A percentile compares a stretch with the other conserved stretches of the same genome.
phyloP scores from a whole-genome alignment of 2,329 filamentous ascomycete genomes.

The Stachybotrys chartarum region DNA sequence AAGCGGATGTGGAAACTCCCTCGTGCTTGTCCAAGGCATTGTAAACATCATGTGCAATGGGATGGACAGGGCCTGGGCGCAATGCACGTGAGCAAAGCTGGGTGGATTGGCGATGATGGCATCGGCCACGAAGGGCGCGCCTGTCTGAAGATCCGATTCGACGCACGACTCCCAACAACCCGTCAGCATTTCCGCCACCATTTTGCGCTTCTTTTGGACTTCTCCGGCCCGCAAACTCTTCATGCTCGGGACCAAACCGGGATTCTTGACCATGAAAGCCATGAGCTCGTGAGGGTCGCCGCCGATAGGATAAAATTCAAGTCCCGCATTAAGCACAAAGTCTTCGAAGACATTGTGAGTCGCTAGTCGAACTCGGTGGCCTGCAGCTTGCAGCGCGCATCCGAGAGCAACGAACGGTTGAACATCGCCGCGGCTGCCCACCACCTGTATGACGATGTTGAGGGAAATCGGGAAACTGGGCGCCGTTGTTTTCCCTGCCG shows the following conservation, averaged over 20 bases:
- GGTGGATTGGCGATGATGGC: neutral
- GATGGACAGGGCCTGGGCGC: neutral
- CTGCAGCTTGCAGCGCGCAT: conserved; percentile 49
- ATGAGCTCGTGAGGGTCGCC: conserved; percentile 61
- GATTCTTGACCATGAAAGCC: conserved; percentile 7
- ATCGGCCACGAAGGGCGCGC: neutral
- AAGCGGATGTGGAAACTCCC: neutral
- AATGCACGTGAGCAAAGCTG: neutral
- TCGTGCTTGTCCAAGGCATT: neutral
- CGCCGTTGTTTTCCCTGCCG: neutral
- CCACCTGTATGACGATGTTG: conserved; percentile 76
- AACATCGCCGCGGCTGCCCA: conserved; percentile 67
- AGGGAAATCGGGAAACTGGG: conserved; percentile 23
- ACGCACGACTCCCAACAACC: conserved; percentile 12
- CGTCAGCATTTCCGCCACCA: conserved; percentile 14
- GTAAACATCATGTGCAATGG: neutral
- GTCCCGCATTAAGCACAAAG: conserved; percentile 31
- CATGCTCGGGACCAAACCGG: conserved; percentile 18
- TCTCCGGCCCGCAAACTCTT: conserved; percentile 16
- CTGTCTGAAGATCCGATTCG: conserved; percentile 26
- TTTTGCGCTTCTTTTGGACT: conserved; percentile 15
- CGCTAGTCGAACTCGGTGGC: neutral
- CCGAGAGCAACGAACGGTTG: conserved; percentile 72
- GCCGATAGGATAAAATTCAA: conserved; percentile 63
- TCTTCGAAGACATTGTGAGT: neutral